Conservation (phyloP, 805 yeast genomes). For the Tetrapisispora taiwanensis region DNA sequence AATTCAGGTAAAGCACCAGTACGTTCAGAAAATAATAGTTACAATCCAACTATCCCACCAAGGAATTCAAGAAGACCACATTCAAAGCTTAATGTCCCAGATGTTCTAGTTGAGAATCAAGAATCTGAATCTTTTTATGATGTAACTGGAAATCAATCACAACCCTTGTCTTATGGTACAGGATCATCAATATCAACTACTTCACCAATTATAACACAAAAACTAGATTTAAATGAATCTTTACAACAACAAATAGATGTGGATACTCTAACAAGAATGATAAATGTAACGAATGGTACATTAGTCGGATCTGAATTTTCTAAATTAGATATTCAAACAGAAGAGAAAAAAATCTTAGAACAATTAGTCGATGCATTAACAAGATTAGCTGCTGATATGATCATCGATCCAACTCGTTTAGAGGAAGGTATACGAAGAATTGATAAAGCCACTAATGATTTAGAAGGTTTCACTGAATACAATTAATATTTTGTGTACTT, state of each 20-base stretch:
- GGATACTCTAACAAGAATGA: slow-evolving; percentile 30
- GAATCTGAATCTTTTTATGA: background rate
- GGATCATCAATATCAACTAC: background rate
- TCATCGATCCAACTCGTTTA: slow-evolving; percentile 69
- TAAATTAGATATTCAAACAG: slow-evolving; percentile 58
- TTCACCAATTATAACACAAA: no score
- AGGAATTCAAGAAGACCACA: slow-evolving; percentile 26
- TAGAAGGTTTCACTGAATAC: slow-evolving; percentile 57
- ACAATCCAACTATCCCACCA: slow-evolving; percentile 27
- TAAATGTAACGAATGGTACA: slow-evolving; percentile 34
- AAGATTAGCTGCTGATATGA: slow-evolving; percentile 83
- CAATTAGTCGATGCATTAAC: slow-evolving; percentile 78
- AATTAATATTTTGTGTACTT: no score
- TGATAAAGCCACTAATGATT: slow-evolving; percentile 70
- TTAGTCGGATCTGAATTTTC: slow-evolving; percentile 52
- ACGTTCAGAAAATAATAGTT: slow-evolving; percentile 15
- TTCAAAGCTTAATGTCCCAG: slow-evolving; percentile 20
- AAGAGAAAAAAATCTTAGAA: slow-evolving; percentile 72
- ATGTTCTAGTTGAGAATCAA: slow-evolving; percentile 4
- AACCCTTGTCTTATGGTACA: background rate
- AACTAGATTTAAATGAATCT: background rate
- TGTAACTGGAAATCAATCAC: background rate
- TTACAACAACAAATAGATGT: slow-evolving; percentile 15
- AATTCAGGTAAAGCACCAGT: slow-evolving; percentile 12
- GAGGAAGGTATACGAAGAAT: slow-evolving; percentile 72